Conservation (phyloP, 2,329 filamentous ascomycete species). For the Fusarium protoensiforme region DNA sequence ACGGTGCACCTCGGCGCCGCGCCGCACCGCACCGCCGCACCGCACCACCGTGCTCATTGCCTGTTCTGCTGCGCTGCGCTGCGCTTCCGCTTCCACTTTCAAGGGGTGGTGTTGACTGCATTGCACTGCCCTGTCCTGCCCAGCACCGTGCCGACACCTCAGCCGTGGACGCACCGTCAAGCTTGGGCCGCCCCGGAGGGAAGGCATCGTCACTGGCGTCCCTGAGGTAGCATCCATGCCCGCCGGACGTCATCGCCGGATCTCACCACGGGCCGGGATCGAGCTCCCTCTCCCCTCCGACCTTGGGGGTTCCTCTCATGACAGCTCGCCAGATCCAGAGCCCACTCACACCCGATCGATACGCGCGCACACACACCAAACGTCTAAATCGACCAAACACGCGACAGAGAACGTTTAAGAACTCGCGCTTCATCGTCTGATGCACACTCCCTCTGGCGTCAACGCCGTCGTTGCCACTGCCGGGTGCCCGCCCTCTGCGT, state of each 20-base stretch:
- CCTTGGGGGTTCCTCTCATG: conserved; percentile 32
- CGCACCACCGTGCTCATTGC: neutral
- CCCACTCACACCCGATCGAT: conserved; percentile 38
- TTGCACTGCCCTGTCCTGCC: neutral
- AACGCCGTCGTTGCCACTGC: conserved; percentile 11
- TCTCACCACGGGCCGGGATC: conserved; percentile 35
- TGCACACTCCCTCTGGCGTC: conserved; percentile 21
- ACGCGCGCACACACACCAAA: conserved; percentile 25
- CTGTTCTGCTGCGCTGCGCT: neutral
- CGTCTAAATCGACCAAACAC: conserved; percentile 26
- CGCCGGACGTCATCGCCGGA: conserved; percentile 33
- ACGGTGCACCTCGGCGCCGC: conserved; percentile 14
- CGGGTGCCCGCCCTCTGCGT: conserved; percentile 5
- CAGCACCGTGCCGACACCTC: conserved; percentile 30
- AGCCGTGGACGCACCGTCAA: conserved; percentile 6
- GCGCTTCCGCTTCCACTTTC: neutral
- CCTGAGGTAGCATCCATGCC: conserved; percentile 22
- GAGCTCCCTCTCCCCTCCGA: conserved; percentile 26
- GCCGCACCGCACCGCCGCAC: conserved; percentile 2
- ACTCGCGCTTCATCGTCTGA: conserved; percentile 4
- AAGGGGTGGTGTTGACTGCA: neutral
- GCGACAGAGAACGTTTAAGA: conserved; percentile 23
- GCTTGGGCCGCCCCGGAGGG: conserved; percentile 9
- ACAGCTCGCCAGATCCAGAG: conserved; percentile 37
- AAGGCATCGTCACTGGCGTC: conserved; percentile 17